Percentiles rank a stretch among this genome's conserved stretches.
Evolutionary conservation across 1,284 basidiomycete genomes (phyloP).

Genomic region (Papiliotrema laurentii): DNA sequence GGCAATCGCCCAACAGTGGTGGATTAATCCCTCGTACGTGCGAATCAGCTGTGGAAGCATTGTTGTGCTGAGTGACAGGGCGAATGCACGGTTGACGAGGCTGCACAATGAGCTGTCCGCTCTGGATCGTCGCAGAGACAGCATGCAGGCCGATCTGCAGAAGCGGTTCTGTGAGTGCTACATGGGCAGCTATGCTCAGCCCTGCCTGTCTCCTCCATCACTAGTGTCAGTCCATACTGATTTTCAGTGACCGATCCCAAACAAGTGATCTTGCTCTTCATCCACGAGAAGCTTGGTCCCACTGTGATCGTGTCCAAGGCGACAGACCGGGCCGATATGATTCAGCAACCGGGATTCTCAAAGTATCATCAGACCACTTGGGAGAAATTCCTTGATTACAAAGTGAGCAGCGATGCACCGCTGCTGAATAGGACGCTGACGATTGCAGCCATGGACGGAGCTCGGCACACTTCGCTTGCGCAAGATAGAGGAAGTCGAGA

Average conservation of each 20-base stretch:
- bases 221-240: neutral
- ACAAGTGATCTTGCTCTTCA: neutral
- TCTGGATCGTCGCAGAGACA: slow-evolving; percentile 18
- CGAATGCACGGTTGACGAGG: slow-evolving; percentile 57
- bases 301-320: neutral
- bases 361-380: neutral
- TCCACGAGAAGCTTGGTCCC: neutral
- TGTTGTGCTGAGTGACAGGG: slow-evolving; percentile 33
- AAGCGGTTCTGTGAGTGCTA: slow-evolving; percentile 54
- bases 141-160: slow-evolving; percentile 28
- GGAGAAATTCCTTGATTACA: neutral
- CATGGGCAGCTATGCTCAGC: too few relatives aligned
- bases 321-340: neutral
- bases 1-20: slow-evolving; percentile 51
- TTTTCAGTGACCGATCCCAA: neutral
- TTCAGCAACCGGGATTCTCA: neutral
- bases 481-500: slow-evolving; percentile 54
- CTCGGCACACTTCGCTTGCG: slow-evolving; percentile 48
- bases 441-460: neutral
- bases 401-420: neutral
- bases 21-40: slow-evolving; percentile 66
- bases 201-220: neutral
- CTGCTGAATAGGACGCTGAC: neutral
- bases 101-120: slow-evolving; percentile 53
- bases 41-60: neutral